Base-by-base conservation (phyloP, 352 stramenopile species). In the Globisporangium mamillatum region DNA sequence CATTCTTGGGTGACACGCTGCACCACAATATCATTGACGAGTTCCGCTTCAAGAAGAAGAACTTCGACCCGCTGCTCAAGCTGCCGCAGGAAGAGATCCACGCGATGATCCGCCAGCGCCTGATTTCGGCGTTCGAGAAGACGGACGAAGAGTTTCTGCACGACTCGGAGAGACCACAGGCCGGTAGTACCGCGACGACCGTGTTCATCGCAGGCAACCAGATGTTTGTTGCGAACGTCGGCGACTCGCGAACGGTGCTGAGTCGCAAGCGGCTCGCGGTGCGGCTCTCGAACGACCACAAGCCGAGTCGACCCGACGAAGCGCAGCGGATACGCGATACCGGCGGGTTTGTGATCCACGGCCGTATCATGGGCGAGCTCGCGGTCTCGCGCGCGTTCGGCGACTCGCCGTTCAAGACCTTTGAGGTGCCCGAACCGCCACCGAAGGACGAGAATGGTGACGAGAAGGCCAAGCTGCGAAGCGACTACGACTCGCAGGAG, bases 331-430 rank as follows among this genome's bases (percentile, higher is more conserved):
- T 97, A 81, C 82, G 95, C 54, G 93, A 98, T n/a, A 97, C 95
- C 5, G 96, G 96, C 1, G 92, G 86, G 1, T 94, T 95, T 80
- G 87, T 95, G 27, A 94, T 95, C 56, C 85, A 95, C 50, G 88
- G 88, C 38, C 91, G 97, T 58, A 97, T 99, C 58, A 99, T 99
- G 96, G 88, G 88, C 29, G 86, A 95, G 68, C 73, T 95, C 6
- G 88, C 88, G 0, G 88, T 95, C 52, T 94, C 88, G 9, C 76
- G 88, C 18, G 88, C 88, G 0, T 95, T 95, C 63, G 88, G 88
- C 10, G 97, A 99, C 75, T 95, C 93, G 67, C 97, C 97, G 29
- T 99, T 99, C 77, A 99, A 99, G 80, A 96, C 90, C 50, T 93
- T 93, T 67, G 88, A 95, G 27, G 60, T 89, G 2, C 68, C 77